A percentile compares a stretch with the other conserved stretches of the same genome.
These are phyloP conservation scores for Smallanthus sonchifolius DNA, from an alignment of 129 eudicot species.

Conservation along the genomic window DNA sequence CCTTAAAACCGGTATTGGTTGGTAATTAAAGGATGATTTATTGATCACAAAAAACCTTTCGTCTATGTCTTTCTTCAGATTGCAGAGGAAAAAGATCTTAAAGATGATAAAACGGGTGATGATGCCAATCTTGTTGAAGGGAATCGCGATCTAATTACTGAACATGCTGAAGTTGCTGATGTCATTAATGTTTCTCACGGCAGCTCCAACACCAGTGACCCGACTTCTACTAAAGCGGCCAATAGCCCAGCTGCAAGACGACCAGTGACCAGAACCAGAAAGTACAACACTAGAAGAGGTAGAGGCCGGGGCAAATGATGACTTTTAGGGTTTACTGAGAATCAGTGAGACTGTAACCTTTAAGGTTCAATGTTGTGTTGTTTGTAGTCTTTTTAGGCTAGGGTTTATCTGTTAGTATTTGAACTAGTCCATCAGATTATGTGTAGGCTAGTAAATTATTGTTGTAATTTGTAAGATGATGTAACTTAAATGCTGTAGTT, in stretches of 20 bases:
- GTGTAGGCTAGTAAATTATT: conserved; percentile 11
- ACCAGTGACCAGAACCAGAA: conserved; percentile 19
- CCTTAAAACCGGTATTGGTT: not conserved
- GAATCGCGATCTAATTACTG: conserved; percentile 3
- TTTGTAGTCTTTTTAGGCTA: conserved; percentile 25
- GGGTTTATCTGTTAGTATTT: conserved; percentile 17
- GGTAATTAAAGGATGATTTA: not conserved
- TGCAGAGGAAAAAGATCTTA: conserved; percentile 33
- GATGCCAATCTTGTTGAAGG: not conserved
- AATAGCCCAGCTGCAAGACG: conserved; percentile 21
- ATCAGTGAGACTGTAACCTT: not conserved
- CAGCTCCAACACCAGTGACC: conserved; percentile 28
- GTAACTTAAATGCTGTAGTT: conserved; percentile 5
- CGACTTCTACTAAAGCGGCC: not conserved
- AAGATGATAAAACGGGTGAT: conserved; percentile 8
- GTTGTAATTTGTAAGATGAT: conserved; percentile 19
- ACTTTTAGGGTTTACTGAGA: conserved; percentile 3
- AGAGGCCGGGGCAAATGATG: conserved; percentile 20
- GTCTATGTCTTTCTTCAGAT: not conserved
- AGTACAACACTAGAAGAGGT: conserved; percentile 9
- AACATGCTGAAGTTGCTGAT: conserved; percentile 18
- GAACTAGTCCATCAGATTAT: conserved; percentile 20
- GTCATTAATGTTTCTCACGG: conserved; percentile 29
- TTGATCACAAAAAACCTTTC: not conserved
- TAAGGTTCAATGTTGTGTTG: conserved; percentile 26